These are phyloP conservation scores for Cyclanthera cordifolia DNA, from an alignment of 306 rosid species.

Conservation along the genomic window DNA sequence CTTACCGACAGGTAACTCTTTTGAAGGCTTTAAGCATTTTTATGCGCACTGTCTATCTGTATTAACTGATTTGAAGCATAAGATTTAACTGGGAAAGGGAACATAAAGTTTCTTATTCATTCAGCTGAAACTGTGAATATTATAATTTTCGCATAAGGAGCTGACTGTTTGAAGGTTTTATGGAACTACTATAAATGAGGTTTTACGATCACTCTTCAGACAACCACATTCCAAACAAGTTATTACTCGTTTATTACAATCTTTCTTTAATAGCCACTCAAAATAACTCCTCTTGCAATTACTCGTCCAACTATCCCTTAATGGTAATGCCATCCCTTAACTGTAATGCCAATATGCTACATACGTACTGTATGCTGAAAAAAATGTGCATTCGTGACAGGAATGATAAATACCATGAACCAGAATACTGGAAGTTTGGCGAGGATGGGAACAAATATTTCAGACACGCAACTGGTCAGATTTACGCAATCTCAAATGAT, in stretches of 20 bases:
- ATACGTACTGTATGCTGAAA: neutral
- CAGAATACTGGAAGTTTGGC: slow-evolving; percentile 7
- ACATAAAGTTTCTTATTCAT: neutral
- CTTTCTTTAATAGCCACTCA: too few species aligned
- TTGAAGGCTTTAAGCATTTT: neutral
- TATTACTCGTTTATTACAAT: too few species aligned
- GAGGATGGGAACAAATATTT: slow-evolving; percentile 14
- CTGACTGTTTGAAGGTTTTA: too few species aligned
- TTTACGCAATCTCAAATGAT: slow-evolving; percentile 16
- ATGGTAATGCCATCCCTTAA: too few species aligned
- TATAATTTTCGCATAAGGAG: neutral
- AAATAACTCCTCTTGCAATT: too few species aligned
- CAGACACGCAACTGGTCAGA: slow-evolving; percentile 16
- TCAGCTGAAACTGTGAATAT: neutral
- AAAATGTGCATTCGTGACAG: neutral
- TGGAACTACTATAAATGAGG: too few species aligned
- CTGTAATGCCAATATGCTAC: neutral
- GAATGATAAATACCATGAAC: slow-evolving; percentile 12
- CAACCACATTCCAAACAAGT: too few species aligned
- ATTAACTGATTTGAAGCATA: neutral
- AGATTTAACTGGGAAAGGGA: neutral
- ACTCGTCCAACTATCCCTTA: too few species aligned
- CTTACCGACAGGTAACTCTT: slow-evolving; percentile 1
- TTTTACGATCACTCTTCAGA: too few species aligned
- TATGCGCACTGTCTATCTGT: neutral